phyloP scores from a whole-genome alignment of 495 filamentous ascomycete genomes.

The Halenospora varia region DNA sequence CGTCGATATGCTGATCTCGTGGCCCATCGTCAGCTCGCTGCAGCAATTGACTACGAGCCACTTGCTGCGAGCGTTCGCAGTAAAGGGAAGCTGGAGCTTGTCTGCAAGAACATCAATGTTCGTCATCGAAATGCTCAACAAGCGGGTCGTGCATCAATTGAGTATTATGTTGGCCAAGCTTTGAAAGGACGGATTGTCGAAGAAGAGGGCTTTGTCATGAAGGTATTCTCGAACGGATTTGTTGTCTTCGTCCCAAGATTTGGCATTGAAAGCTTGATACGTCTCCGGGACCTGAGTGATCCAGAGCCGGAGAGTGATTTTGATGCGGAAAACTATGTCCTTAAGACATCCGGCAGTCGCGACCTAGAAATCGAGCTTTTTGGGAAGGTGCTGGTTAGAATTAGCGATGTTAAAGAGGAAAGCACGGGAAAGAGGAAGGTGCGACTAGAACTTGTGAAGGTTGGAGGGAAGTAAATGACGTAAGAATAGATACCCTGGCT shows the following conservation, averaged over 20 bases:
- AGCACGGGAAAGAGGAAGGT: slow-evolving; percentile 89
- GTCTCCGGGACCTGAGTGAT: slow-evolving; percentile 74
- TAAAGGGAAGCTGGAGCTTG: slow-evolving; percentile 78
- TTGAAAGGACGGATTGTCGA: slow-evolving; percentile 74
- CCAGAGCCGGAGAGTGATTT: slow-evolving; percentile 73
- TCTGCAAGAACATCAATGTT: slow-evolving; percentile 97
- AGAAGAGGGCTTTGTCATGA: slow-evolving; percentile 94
- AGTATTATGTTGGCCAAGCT: slow-evolving; percentile 96
- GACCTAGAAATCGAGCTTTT: slow-evolving; percentile 73
- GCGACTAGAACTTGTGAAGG: slow-evolving; percentile 55
- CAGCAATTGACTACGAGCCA: slow-evolving; percentile 87
- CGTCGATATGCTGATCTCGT: slow-evolving; percentile 93
- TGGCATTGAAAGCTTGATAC: slow-evolving; percentile 88
- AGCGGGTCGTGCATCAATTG: slow-evolving; percentile 86
- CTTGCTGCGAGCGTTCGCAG: slow-evolving; percentile 71
- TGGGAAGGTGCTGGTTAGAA: slow-evolving; percentile 79
- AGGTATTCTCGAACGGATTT: slow-evolving; percentile 93
- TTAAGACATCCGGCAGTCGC: slow-evolving; percentile 53
- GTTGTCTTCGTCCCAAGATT: slow-evolving; percentile 94
- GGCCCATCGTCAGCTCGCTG: slow-evolving; percentile 90
- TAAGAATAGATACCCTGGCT: too few relatives aligned
- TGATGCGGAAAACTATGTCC: slow-evolving; percentile 77
- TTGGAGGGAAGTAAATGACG: slow-evolving; percentile 13
- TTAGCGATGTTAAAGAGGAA: slow-evolving; percentile 90
- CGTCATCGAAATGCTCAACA: slow-evolving; percentile 95